Percentiles rank a stretch among this genome's conserved stretches.
These are phyloP conservation scores for Halophytophthora batemanensis DNA, from an alignment of 352 stramenopile species.

Conservation along the genomic window DNA sequence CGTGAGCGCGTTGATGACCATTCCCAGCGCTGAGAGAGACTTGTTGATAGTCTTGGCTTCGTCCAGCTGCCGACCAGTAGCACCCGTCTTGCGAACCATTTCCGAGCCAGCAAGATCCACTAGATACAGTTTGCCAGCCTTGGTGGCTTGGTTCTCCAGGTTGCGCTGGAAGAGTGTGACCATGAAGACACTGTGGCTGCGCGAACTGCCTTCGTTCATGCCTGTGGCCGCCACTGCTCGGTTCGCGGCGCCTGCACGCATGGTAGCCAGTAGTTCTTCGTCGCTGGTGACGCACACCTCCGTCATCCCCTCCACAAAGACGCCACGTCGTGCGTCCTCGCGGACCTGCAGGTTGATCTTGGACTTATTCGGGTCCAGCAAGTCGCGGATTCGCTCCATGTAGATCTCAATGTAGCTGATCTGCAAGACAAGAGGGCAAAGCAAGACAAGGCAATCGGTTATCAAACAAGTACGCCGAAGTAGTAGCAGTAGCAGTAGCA, in stretches of 20 bases:
- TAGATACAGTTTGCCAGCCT: slow-evolving; percentile 89
- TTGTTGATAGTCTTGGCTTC: slow-evolving; percentile 98
- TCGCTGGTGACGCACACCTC: slow-evolving; percentile 92
- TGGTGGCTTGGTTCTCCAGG: slow-evolving; percentile 83
- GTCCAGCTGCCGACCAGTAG: slow-evolving; percentile 89
- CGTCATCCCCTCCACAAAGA: slow-evolving; percentile 93
- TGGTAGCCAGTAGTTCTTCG: slow-evolving; percentile 84
- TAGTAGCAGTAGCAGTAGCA: too few species aligned
- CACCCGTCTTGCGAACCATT: slow-evolving; percentile 92
- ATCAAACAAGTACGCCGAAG: too few species aligned
- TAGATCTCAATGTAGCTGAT: slow-evolving; percentile 95
- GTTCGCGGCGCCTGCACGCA: slow-evolving; percentile 78
- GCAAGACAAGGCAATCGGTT: too few species aligned
- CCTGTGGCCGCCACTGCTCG: slow-evolving; percentile 87
- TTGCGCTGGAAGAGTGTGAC: slow-evolving; percentile 88
- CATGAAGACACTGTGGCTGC: slow-evolving; percentile 92
- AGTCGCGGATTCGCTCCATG: slow-evolving; percentile 93
- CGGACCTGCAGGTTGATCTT: slow-evolving; percentile 90
- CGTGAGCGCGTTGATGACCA: slow-evolving; percentile 94
- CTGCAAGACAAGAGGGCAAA: too few species aligned
- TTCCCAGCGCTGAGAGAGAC: slow-evolving; percentile 90
- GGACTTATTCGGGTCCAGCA: slow-evolving; percentile 90
- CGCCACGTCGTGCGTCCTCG: slow-evolving; percentile 84
- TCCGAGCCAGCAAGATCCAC: slow-evolving; percentile 94
- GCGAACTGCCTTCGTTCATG: slow-evolving; percentile 93